phyloP scores from a whole-genome alignment of 768 basidiomycete species.

The Coprinopsis sp. region DNA sequence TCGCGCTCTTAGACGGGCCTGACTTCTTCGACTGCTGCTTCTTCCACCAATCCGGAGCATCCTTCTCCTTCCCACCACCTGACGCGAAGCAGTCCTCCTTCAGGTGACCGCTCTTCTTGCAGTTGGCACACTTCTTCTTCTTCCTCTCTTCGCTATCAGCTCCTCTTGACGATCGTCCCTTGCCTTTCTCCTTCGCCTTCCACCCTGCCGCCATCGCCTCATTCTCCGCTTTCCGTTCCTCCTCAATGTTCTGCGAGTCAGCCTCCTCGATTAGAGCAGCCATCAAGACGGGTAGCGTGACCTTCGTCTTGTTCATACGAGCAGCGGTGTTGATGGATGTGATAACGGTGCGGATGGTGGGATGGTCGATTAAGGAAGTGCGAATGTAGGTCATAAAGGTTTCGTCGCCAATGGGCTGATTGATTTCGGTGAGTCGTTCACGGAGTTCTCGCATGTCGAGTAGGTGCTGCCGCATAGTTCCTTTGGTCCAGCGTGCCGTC shows the following conservation, averaged over 20 bases:
- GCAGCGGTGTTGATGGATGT: slow-evolving; percentile 14
- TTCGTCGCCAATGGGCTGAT: slow-evolving; percentile 5
- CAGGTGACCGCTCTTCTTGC: slow-evolving; percentile 22
- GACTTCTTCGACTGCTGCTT: slow-evolving; percentile 15
- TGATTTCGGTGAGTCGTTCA: slow-evolving; percentile 19
- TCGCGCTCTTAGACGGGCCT: slow-evolving; percentile 7
- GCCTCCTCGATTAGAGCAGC: slow-evolving; percentile 11
- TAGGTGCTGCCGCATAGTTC: slow-evolving; percentile 16
- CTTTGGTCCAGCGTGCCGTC: slow-evolving; percentile 14
- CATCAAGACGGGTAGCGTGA: slow-evolving; percentile 9
- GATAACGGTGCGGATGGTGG: slow-evolving; percentile 13
- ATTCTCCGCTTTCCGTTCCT: no score
- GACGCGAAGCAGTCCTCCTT: slow-evolving; percentile 25
- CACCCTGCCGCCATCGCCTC: no score
- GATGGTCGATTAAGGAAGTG: slow-evolving; percentile 7
- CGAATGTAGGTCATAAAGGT: slow-evolving; percentile 14
- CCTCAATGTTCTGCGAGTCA: neutral
- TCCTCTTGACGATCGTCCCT: neutral
- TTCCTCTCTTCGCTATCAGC: slow-evolving; percentile 9
- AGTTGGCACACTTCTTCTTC: slow-evolving; percentile 24
- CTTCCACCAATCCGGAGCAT: slow-evolving; percentile 24
- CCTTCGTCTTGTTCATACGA: neutral
- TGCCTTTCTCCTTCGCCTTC: no score
- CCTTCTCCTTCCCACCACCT: slow-evolving; percentile 27
- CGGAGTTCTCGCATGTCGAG: slow-evolving; percentile 23